Percentiles rank a stretch among this genome's conserved stretches.
Evolutionary conservation across 2,329 filamentous ascomycete genomes (phyloP).

Genomic region (Penicillium aurantiogriseum): DNA sequence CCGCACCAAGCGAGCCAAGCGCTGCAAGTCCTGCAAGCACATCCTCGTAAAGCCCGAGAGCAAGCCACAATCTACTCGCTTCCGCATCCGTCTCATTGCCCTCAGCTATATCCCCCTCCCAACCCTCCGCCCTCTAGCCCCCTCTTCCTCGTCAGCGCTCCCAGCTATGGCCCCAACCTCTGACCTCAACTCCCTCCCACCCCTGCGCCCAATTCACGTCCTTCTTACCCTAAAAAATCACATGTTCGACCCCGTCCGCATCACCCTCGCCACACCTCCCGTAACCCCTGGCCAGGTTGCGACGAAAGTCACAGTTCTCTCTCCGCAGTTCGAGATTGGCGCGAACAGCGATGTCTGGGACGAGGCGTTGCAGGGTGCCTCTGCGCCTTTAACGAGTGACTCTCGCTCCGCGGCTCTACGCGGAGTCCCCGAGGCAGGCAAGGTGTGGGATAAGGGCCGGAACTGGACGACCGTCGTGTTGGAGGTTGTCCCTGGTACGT

Average conservation of each 20-base stretch:
- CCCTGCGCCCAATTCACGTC: constrained; percentile 65
- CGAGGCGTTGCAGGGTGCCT: constrained; percentile 67
- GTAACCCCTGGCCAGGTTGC: constrained; percentile 73
- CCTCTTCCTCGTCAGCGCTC: constrained; percentile 27
- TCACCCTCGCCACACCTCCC: constrained; percentile 81
- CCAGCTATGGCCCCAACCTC: constrained; percentile 24
- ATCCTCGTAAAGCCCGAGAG: constrained; percentile 93
- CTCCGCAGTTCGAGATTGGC: constrained; percentile 89
- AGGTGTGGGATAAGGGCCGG: constrained; percentile 90
- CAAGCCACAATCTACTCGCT: constrained; percentile 84
- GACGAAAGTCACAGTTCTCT: constrained; percentile 84
- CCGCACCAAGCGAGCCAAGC: constrained; percentile 88
- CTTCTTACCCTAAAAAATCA: constrained; percentile 90
- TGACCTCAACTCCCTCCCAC: constrained; percentile 50
- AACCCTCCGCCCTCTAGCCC: constrained; percentile 60
- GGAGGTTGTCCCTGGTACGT: constrained; percentile 70
- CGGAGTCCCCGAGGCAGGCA: constrained; percentile 72
- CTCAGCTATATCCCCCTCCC: constrained; percentile 84
- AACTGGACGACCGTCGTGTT: constrained; percentile 96
- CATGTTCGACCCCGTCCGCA: constrained; percentile 83
- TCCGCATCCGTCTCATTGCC: constrained; percentile 88
- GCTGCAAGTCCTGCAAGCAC: constrained; percentile 87
- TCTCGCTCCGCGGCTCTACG: constrained; percentile 42
- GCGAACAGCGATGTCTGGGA: constrained; percentile 94
- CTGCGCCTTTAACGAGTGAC: constrained; percentile 38